These are phyloP conservation scores for Calonectria henricotiae DNA, from an alignment of 2,329 filamentous ascomycete genomes.

Conservation along the genomic window DNA sequence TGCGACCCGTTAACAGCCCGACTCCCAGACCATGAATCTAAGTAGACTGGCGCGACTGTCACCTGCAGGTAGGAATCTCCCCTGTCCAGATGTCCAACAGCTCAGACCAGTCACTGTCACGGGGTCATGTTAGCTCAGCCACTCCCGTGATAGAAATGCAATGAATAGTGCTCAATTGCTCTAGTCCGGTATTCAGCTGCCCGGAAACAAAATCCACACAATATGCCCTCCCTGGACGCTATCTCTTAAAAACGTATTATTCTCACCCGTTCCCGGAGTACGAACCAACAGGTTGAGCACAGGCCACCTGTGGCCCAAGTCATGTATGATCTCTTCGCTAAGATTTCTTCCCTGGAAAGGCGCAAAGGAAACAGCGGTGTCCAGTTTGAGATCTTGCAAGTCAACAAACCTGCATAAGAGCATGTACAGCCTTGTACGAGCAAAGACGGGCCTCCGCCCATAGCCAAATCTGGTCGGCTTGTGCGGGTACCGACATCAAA, in stretches of 20 bases:
- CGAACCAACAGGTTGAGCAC: slow-evolving; percentile 20
- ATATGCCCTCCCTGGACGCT: slow-evolving; percentile 38
- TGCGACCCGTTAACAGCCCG: slow-evolving; percentile 43
- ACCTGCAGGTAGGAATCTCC: neutral
- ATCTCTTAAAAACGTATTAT: slow-evolving; percentile 32
- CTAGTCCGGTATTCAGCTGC: slow-evolving; percentile 33
- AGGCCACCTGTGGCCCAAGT: slow-evolving; percentile 10
- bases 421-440: neutral
- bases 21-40: slow-evolving; percentile 26
- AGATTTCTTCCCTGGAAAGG: neutral
- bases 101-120: slow-evolving; percentile 29
- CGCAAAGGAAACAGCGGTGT: neutral
- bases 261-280: slow-evolving; percentile 19
- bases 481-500: neutral
- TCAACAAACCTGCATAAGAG: neutral
- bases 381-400: neutral
- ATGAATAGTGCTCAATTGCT: slow-evolving; percentile 34
- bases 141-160: slow-evolving; percentile 29
- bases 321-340: slow-evolving; percentile 39
- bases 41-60: too few species aligned
- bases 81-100: slow-evolving; percentile 1
- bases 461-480: slow-evolving; percentile 1
- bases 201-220: slow-evolving; percentile 29
- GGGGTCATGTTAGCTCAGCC: slow-evolving; percentile 28
- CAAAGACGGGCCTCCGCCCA: neutral